Evolutionary conservation across 371 early-diverging fungal genomes (phyloP), one percentile per base, ranked within the genome.

Genomic region (Mucor racemosus): DNA sequence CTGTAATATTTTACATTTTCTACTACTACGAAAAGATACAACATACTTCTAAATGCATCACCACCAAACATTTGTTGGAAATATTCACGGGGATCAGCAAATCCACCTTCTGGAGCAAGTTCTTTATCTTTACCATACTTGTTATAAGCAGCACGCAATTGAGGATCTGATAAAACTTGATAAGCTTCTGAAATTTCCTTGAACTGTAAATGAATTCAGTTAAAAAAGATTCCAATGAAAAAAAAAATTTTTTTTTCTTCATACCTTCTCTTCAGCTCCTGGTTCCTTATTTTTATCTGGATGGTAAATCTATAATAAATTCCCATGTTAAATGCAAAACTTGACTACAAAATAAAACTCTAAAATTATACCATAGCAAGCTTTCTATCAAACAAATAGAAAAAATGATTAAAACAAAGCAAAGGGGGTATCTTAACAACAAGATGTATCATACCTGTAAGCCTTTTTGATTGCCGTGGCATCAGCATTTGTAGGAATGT

Each of bases 41-140:
- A 58, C 64, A 44, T 76, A 79, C 84, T 72, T 73, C 77, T 62
- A 77, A 98, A 98, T 39, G 90, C 88, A 81, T 96, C 97, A 46
- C 97, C 97, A 68, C 97, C 97, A 88, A 97, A 97, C 76, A 93
- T 91, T 79, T 94, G 91, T 75, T 89, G 90, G 76, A 98, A 97
- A 83, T 96, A 96, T 64, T 91, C 92, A 60, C 91, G 88, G 17
- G 98, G 95, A 72, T 98, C 96, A 41, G 90, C 85, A 66, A 94
- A 92, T 7, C 91, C 90, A 21, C 88, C 89, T 65, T 90, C 90
- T 8, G 91, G 89, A 14, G 86, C 87, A 9, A 88, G 79, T 63
- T 84, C 87, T 79, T 88, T 87, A 59, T 89, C 86, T 64, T 87
- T 86, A 66, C 95, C 95, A 74, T 91, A 90, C 76, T 90, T 90